Evolutionary conservation across 2,329 filamentous ascomycete species (phyloP).

Genomic region (Chaetothyriales sp.): DNA sequence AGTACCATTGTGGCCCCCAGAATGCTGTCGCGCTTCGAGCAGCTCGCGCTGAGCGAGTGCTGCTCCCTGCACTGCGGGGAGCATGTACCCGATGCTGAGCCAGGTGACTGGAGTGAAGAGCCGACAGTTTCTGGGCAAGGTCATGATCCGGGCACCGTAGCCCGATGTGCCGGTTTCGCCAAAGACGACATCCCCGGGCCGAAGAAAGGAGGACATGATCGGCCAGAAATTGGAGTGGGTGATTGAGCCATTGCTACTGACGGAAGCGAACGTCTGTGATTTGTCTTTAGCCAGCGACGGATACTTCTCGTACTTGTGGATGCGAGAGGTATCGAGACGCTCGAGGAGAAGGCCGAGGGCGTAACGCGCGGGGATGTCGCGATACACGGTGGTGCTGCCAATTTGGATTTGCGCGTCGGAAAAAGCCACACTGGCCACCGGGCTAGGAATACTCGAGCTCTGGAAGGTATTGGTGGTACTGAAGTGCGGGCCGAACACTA

Average conservation of each 20-base stretch:
- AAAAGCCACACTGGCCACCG: constrained; percentile 24
- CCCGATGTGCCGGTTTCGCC: constrained; percentile 45
- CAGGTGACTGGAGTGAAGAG: constrained; percentile 42
- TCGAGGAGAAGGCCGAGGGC: constrained; percentile 5
- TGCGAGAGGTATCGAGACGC: constrained; percentile 4
- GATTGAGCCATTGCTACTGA: constrained; percentile 11
- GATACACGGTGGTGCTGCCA: constrained; percentile 19
- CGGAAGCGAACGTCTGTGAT: constrained; percentile 3
- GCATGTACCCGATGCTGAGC: constrained; percentile 48
- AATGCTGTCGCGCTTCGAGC: constrained; percentile 8
- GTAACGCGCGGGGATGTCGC: constrained; percentile 16
- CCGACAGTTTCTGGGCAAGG: constrained; percentile 34
- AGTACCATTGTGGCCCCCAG: not conserved
- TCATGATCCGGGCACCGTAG: constrained; percentile 39
- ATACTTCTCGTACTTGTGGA: constrained; percentile 2
- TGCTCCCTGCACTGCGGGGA: constrained; percentile 44
- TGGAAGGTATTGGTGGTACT: constrained; percentile 34
- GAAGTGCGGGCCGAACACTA: constrained; percentile 35
- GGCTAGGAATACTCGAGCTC: constrained; percentile 27
- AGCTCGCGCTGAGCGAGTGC: constrained; percentile 41
- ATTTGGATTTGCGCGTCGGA: constrained; percentile 23
- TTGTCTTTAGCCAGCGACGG: not conserved
- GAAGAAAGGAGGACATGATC: constrained; percentile 34
- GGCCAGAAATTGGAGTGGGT: constrained; percentile 29
- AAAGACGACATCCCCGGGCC: constrained; percentile 41